Percentiles rank a stretch among this genome's conserved stretches.
Conservation (phyloP, 192 early-diverging fungal species). For the Borealophlyctis nickersoniae region DNA sequence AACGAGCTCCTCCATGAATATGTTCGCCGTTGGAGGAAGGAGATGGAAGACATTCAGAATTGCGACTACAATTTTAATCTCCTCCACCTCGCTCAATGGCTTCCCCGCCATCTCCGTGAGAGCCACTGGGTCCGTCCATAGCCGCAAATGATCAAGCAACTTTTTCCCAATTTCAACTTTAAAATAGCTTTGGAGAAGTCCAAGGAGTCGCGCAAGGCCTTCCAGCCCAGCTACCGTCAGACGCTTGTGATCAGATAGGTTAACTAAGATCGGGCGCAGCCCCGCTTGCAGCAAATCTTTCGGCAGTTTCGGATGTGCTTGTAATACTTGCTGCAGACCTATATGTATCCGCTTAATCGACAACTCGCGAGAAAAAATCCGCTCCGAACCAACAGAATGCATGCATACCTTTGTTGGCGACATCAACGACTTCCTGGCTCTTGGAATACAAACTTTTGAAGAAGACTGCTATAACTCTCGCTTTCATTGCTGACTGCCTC, state of each 20-base stretch:
- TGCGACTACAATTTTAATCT: slow-evolving; percentile 91
- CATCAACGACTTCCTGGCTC: slow-evolving; percentile 90
- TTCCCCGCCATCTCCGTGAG: slow-evolving; percentile 77
- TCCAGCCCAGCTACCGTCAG: slow-evolving; percentile 91
- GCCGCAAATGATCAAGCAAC: slow-evolving; percentile 89
- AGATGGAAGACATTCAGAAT: slow-evolving; percentile 92
- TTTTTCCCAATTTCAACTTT: slow-evolving; percentile 98
- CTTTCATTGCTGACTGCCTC: slow-evolving; percentile 72
- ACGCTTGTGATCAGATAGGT: slow-evolving; percentile 90
- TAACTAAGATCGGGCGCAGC: slow-evolving; percentile 92
- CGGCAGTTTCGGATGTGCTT: slow-evolving; percentile 83
- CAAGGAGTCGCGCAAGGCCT: slow-evolving; percentile 86
- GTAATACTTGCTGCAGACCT: slow-evolving; percentile 75
- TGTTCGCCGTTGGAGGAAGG: slow-evolving; percentile 83
- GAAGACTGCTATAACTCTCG: slow-evolving; percentile 93
- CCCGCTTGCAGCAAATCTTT: slow-evolving; percentile 93
- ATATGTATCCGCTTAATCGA: no score
- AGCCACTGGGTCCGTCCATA: slow-evolving; percentile 86
- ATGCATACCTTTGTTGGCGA: slow-evolving; percentile 76
- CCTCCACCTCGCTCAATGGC: slow-evolving; percentile 84
- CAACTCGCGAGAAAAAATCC: no score
- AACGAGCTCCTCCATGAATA: slow-evolving; percentile 91
- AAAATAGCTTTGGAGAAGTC: slow-evolving; percentile 96
- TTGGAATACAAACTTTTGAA: slow-evolving; percentile 99
- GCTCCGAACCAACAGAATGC: neutral